Evolutionary conservation across 352 stramenopile genomes (phyloP), one percentile per base, ranked within the genome.

Genomic region (Phytophthora palmivora): DNA sequence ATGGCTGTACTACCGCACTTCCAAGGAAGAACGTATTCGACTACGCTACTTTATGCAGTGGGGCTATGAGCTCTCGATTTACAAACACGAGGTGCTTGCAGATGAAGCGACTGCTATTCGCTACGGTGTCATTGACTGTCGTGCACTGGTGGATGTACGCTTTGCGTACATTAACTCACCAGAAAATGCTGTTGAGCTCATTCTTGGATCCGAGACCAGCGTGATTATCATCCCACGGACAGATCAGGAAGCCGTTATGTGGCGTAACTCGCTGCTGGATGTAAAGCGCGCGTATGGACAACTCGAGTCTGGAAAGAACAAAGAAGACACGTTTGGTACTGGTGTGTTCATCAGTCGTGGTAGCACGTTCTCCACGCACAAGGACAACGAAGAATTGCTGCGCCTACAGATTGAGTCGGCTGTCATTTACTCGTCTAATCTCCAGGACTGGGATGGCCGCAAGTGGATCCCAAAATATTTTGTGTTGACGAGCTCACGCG

Each of bases 391-490:
- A 73, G 85, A 94, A 43, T 60, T 96, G 22, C 46, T 96, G 28
- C 87, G 87, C 15, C 65, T 80, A 55, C 87, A 96, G 53, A 96
- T 96, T 47, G 87, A 96, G 63, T 78, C 75, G 0, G 74, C 82
- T 0, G 87, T 94, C 32, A 78, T 89, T 34, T 94, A 93, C 61
- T 94, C 87, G 22, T 84, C 82, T 7, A 96, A 96, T 46, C 54
- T 96, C 4, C 87, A 94, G 44, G 87, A 94, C 21, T 96, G 85
- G 85, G 87, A 96, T 36, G 85, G 81, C 6, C 82, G 78, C 30
- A 94, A 93, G 55, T 96, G 87, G 87, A 93, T 96, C 36, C 81
- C 87, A 0, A 96, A 96, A 63, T 96, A 96, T 54, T 94, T 94
- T 58, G 87, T 96, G 30, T 58, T 96, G 24, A 96, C 87, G 22